Conservation (phyloP, 345 rosid genomes). For the Hypericum perforatum region DNA sequence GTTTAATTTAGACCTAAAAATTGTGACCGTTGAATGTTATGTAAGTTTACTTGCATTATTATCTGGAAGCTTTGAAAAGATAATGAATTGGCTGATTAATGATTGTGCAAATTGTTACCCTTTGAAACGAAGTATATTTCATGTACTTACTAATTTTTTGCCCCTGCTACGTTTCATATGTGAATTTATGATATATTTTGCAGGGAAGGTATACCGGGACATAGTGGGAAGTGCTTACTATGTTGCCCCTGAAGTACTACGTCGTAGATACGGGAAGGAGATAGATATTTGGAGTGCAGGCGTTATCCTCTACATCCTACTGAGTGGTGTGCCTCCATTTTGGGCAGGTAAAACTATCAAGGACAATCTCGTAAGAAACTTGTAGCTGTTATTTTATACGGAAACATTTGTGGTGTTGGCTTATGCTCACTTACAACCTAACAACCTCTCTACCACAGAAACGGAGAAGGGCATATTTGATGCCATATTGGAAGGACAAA, state of each 20-base stretch:
- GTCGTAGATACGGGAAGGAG: conserved; percentile 25
- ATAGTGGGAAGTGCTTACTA: conserved; percentile 24
- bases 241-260: conserved; percentile 22
- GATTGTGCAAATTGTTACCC: too few relatives aligned
- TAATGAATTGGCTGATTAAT: too few relatives aligned
- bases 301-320: conserved; percentile 21
- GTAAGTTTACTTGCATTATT: too few relatives aligned
- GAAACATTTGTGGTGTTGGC: background rate
- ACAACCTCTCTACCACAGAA: conserved; percentile 8
- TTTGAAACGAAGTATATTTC: too few relatives aligned
- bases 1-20: too few relatives aligned
- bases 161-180: too few relatives aligned
- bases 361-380: background rate
- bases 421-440: conserved; percentile 6
- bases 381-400: background rate
- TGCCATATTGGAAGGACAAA: conserved; percentile 20
- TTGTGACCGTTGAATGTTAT: too few relatives aligned
- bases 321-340: conserved; percentile 26
- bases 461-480: conserved; percentile 27
- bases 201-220: conserved; percentile 22
- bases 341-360: conserved; percentile 20
- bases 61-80: too few relatives aligned
- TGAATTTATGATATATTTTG: background rate
- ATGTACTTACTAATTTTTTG: too few relatives aligned
- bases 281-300: conserved; percentile 26